Base-by-base conservation (phyloP, 2,329 filamentous ascomycete species). In the Cordyceps pruinosa region DNA sequence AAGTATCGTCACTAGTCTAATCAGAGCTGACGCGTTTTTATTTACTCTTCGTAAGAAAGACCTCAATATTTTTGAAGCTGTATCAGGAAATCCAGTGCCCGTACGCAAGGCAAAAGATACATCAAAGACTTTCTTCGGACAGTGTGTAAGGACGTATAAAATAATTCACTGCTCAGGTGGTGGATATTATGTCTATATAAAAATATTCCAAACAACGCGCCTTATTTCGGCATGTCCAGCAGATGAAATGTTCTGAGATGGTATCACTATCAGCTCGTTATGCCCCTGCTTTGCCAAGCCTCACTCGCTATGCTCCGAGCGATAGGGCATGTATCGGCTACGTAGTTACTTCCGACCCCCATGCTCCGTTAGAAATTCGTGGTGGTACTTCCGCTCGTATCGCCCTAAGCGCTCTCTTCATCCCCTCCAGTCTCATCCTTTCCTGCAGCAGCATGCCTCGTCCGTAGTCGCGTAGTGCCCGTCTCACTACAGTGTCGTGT, bases 371-470 rank as follows among this genome's bases (percentile, higher is more conserved):
- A 13, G 25, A 42, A 30, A 21, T 39, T 37, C 39, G 13, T n/a
- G 41, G 19, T 21, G 41, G 28, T 44, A 17, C 30, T 34, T 30
- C 19, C 17, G 23, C n/a, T 60, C 70, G 74, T 41, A 88, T 71
- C 63, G 79, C 85, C 61, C 90, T 82, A 63, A 97, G 71, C 9
- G 91, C 91, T 61, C 93, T 80, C 73, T 81, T 82, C 79, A 99
- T 86, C 21, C 88, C 86, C 63, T 90, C 90, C 61, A 96, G 74
- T 63, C 89, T 81, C 67, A 89, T 88, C 62, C 82, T 83, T 73
- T 99, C 94, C 54, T 82, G 80, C 4, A 96, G 83, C 26, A 97
- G 77, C 81, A 92, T 91, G 32, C 84, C 83, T 66, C 79, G 82
- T 19, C 89, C 93, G 64, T 96, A 83, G 47, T 90, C 85, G 62